phyloP scores from a whole-genome alignment of 2,329 filamentous ascomycete genomes.

The Cladosporium cucumerinum region DNA sequence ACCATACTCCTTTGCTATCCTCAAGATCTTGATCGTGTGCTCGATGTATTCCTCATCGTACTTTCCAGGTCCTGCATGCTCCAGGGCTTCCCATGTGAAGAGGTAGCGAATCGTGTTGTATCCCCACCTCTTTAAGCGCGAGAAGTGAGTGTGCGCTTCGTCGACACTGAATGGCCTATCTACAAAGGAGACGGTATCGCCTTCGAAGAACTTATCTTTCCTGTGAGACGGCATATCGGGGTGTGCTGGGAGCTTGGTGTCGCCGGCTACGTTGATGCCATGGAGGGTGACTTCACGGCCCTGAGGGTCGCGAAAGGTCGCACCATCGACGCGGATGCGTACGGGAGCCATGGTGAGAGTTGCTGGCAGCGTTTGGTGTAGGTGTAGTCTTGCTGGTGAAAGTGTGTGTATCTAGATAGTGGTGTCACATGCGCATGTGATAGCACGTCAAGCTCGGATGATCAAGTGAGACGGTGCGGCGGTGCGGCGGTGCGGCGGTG shows the following conservation, averaged over 20 bases:
- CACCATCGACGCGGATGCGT: conserved; percentile 78
- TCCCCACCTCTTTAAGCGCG: conserved; percentile 78
- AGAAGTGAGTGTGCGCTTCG: conserved; percentile 83
- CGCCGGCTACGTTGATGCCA: conserved; percentile 89
- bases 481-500: no score
- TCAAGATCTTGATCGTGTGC: conserved; percentile 81
- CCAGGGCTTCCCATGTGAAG: conserved; percentile 99
- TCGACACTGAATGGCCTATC: conserved; percentile 77
- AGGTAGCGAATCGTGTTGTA: conserved; percentile 97
- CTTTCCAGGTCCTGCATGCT: conserved; percentile 81
- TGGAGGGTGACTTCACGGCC: conserved; percentile 84
- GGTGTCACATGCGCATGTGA: conserved; percentile 1
- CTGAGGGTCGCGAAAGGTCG: conserved; percentile 74
- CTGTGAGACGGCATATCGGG: conserved; percentile 81
- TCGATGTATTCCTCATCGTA: conserved; percentile 94
- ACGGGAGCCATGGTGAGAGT: conserved; percentile 63
- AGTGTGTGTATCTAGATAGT: not conserved
- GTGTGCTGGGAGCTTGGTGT: conserved; percentile 81
- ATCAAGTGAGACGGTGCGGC: not conserved
- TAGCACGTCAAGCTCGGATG: conserved; percentile 1
- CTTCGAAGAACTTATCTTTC: conserved; percentile 79
- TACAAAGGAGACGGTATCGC: conserved; percentile 86
- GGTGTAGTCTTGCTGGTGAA: not conserved
- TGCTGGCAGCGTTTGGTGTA: not conserved
- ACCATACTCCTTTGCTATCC: conserved; percentile 81